These are phyloP conservation scores for Crotalaria pallida DNA, from an alignment of 306 rosid species.

Conservation along the genomic window DNA sequence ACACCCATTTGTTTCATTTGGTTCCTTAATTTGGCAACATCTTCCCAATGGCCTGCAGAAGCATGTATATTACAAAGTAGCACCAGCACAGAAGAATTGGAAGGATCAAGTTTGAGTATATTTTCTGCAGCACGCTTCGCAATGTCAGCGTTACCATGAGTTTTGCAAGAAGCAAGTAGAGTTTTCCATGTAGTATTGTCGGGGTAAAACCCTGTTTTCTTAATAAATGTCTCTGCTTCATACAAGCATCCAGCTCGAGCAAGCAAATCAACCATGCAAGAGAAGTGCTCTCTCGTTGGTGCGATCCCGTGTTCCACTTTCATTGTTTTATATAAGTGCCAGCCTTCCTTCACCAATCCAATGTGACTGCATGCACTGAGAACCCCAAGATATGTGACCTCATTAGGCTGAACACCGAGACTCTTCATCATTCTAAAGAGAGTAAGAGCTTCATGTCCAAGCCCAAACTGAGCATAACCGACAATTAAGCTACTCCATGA, in stretches of 20 bases:
- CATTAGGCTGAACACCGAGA: slow-evolving; percentile 52
- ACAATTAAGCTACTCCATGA: slow-evolving; percentile 88
- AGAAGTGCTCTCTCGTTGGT: slow-evolving; percentile 60
- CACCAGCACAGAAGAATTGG: slow-evolving; percentile 61
- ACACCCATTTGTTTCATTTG: slow-evolving; percentile 53
- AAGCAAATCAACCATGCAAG: slow-evolving; percentile 82
- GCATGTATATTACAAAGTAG: slow-evolving; percentile 63
- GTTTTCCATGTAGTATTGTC: slow-evolving; percentile 72
- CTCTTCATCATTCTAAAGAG: slow-evolving; percentile 51
- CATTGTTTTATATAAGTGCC: slow-evolving; percentile 47
- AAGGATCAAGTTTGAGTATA: slow-evolving; percentile 53
- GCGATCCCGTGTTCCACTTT: slow-evolving; percentile 50
- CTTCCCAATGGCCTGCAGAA: slow-evolving; percentile 57
- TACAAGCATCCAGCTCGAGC: slow-evolving; percentile 66
- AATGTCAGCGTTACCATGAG: slow-evolving; percentile 52
- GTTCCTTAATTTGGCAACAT: slow-evolving; percentile 52
- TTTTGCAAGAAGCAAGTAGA: slow-evolving; percentile 64
- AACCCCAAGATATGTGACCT: slow-evolving; percentile 59
- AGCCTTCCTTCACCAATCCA: slow-evolving; percentile 74
- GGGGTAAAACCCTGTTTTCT: slow-evolving; percentile 42
- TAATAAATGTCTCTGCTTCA: slow-evolving; percentile 58
- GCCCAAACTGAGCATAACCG: slow-evolving; percentile 68
- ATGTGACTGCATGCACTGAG: slow-evolving; percentile 78
- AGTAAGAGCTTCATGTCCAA: slow-evolving; percentile 58
- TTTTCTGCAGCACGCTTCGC: slow-evolving; percentile 68